phyloP scores from a whole-genome alignment of 139 green algal genomes.

The Closterium sp. region DNA sequence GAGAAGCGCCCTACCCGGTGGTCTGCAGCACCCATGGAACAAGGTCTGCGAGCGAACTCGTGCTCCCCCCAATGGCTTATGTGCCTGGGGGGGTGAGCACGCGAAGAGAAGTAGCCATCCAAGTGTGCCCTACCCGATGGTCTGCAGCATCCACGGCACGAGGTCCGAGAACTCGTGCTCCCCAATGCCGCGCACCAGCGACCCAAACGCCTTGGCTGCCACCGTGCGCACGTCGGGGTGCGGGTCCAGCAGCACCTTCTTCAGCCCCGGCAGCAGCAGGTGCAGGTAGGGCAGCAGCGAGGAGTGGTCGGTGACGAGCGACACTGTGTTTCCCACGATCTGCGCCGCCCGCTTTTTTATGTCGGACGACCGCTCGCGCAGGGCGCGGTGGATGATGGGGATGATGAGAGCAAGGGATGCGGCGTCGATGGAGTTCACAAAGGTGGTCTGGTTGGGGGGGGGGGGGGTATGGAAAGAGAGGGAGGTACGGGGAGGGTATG shows the following conservation, averaged over 20 bases:
- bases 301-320: constrained; percentile 86
- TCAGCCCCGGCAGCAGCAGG: constrained; percentile 87
- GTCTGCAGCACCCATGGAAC: no score
- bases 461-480: no score
- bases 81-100: no score
- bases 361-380: constrained; percentile 84
- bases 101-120: no score
- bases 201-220: constrained; percentile 78
- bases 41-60: no score
- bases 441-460: constrained; percentile 64
- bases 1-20: constrained; percentile 62
- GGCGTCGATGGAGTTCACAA: constrained; percentile 94
- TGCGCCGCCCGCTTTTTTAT: constrained; percentile 89
- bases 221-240: constrained; percentile 85
- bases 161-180: constrained; percentile 56
- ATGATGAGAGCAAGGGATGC: constrained; percentile 90
- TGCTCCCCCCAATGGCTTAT: no score
- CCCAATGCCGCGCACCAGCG: constrained; percentile 79
- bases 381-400: constrained; percentile 84
- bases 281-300: constrained; percentile 93
- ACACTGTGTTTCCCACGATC: constrained; percentile 89
- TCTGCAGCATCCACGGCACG: constrained; percentile 53
- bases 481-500: no score
- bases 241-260: constrained; percentile 85
- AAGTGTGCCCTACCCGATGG: constrained; percentile 59